These are phyloP conservation scores for Cercospora sp. DNA, from an alignment of 2,329 filamentous ascomycete species.

Conservation along the genomic window DNA sequence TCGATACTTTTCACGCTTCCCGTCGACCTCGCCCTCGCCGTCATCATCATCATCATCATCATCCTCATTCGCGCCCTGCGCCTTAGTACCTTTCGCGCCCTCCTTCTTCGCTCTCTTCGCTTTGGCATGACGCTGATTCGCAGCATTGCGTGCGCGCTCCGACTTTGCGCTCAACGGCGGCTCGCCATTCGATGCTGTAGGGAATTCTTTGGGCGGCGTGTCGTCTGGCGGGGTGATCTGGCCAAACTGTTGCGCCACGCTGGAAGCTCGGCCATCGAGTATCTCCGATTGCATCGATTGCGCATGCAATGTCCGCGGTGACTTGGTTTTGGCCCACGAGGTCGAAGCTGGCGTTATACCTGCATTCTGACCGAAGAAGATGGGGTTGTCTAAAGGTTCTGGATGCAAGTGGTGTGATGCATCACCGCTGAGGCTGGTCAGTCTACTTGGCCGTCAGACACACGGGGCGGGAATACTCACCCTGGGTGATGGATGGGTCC, in stretches of 20 bases:
- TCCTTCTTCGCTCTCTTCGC: slow-evolving; percentile 32
- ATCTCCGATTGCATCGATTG: slow-evolving; percentile 25
- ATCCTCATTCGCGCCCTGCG: slow-evolving; percentile 15
- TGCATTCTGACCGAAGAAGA: slow-evolving; percentile 16
- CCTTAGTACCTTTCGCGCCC: slow-evolving; percentile 14
- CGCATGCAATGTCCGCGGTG: slow-evolving; percentile 6
- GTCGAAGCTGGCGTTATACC: slow-evolving; percentile 13
- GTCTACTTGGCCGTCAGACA: not conserved
- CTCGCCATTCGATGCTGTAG: not conserved
- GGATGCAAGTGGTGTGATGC: not conserved
- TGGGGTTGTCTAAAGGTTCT: slow-evolving; percentile 6
- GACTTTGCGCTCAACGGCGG: slow-evolving; percentile 30
- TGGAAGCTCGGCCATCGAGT: slow-evolving; percentile 22
- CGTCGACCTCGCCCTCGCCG: slow-evolving; percentile 33
- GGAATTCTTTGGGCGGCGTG: slow-evolving; percentile 20
- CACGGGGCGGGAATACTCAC: not conserved
- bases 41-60: slow-evolving; percentile 24
- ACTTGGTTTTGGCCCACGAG: slow-evolving; percentile 9
- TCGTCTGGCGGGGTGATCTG: slow-evolving; percentile 44
- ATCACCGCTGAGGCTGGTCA: slow-evolving; percentile 1
- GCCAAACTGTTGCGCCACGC: slow-evolving; percentile 35
- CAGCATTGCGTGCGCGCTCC: slow-evolving; percentile 37
- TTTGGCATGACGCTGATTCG: slow-evolving; percentile 36
- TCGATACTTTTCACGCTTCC: slow-evolving; percentile 60
- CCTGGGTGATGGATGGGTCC: not conserved